Evolutionary conservation across 2,329 filamentous ascomycete species (phyloP), one percentile per base, ranked within the genome.

Genomic region (Sporothrix globosa): DNA sequence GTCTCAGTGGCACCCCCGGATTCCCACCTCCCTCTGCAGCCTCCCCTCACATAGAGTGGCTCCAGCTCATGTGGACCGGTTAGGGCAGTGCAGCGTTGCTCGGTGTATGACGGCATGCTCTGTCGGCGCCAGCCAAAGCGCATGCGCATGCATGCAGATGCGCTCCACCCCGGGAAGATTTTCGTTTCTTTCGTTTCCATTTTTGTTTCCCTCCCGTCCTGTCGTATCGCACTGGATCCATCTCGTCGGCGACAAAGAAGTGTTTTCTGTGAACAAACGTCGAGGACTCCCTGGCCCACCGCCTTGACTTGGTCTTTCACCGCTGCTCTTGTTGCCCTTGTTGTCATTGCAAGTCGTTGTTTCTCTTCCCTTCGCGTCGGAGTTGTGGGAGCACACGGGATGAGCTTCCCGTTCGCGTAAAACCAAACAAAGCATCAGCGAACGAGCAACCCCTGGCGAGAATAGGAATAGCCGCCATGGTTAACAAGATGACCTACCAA

Each of bases 21-120:
- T 54, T 54, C 48, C 50, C 44, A 21, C 46, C n/a, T 56, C 48
- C n/a, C 34, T 11, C n/a, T 61, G 39, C 24, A n/a, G 5, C 46
- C 30, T 14, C 17, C 30, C 34, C 58, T 44, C 68, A n/a, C 4
- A 34, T 34, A 48, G 39, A 39, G 58, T 63, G 46, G 54, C 46
- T n/a, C 46, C 54, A 44, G 34, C 13, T 5, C 30, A 34, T 48
- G 46, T 39, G 52, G 39, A 68, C 44, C 30, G 34, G 50, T 30
- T 3, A 53, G 69, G 54, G 56, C 53, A 70, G 44, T 41, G 69
- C 44, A 50, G 56, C 13, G 63, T 52, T 53, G 44, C 69, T 70
- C 69, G 69, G 69, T 56, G 69, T 70, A 68, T 70, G 65, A 70
- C 69, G 69, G 66, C 69, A 69, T 71, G 50, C 10, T 63, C 54